These are phyloP conservation scores for Monilinia vaccinii-corymbosi DNA, from an alignment of 2,329 filamentous ascomycete species.

Conservation along the genomic window DNA sequence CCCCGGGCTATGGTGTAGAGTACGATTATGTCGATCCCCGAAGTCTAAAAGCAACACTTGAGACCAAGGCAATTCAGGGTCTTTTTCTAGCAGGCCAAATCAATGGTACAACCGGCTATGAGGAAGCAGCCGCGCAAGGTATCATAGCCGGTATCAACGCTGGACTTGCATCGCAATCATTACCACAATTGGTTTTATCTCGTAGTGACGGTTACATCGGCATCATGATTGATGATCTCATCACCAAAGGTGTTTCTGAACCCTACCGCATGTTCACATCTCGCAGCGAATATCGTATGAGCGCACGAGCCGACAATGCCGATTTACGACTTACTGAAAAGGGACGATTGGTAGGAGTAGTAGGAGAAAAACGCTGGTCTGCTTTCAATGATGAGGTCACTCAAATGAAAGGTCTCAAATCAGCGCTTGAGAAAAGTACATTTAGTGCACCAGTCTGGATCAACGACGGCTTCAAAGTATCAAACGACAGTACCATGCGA, in stretches of 20 bases:
- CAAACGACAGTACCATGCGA: slow-evolving; percentile 56
- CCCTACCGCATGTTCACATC: slow-evolving; percentile 98
- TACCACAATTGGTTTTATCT: slow-evolving; percentile 57
- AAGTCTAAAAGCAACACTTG: slow-evolving; percentile 75
- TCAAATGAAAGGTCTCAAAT: slow-evolving; percentile 59
- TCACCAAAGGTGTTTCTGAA: slow-evolving; percentile 93
- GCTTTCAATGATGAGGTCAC: slow-evolving; percentile 55
- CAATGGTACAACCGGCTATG: slow-evolving; percentile 96
- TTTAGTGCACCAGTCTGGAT: slow-evolving; percentile 59
- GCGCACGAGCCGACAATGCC: slow-evolving; percentile 85
- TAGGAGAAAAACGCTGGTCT: slow-evolving; percentile 71
- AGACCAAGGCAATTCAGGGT: slow-evolving; percentile 84
- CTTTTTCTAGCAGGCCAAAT: slow-evolving; percentile 94
- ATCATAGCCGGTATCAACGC: slow-evolving; percentile 91
- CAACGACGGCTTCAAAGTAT: slow-evolving; percentile 58
- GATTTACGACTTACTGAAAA: slow-evolving; percentile 75
- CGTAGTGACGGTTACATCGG: slow-evolving; percentile 92
- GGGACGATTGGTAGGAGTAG: slow-evolving; percentile 67
- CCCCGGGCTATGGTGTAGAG: slow-evolving; percentile 93
- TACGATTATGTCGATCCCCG: slow-evolving; percentile 98
- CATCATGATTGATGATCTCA: slow-evolving; percentile 96
- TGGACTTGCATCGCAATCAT: slow-evolving; percentile 64
- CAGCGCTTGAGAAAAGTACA: slow-evolving; percentile 47
- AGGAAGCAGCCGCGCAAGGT: slow-evolving; percentile 92
- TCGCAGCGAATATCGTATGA: slow-evolving; percentile 91